Evolutionary conservation across 2,329 filamentous ascomycete species (phyloP), one percentile per base, ranked within the genome.

Genomic region (Paraphaeosphaeria minitans): DNA sequence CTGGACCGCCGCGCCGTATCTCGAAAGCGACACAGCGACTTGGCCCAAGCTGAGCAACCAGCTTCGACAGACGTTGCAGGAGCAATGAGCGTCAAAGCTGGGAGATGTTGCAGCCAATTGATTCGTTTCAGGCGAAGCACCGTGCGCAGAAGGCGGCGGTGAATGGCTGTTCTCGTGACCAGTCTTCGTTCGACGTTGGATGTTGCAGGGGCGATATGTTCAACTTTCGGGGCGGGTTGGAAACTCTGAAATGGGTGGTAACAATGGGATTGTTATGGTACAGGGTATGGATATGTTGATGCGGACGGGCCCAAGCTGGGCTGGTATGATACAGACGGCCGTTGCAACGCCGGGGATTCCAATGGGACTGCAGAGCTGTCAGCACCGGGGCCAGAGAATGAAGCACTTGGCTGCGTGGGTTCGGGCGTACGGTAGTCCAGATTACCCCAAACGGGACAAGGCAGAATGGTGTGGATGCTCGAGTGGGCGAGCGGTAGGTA

Each of bases 161-260:
- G 73, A 75, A 75, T 66, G 59, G 66, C 54, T 63, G 62, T 65
- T 69, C 72, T 65, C 67, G 70, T 75, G 73, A 76, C 64, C 60
- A 56, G 65, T 53, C 45, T 57, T 59, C 10, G 63, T 65, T 66
- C 65, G 62, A 55, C 56, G 58, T 62, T 63, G 54, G 62, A 53
- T 50, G 51, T 22, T 59, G 54, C 39, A 3, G 24, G 24, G 24
- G 24, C 6, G 24, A 27, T 27, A 27, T 57, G 49, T 53, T 37
- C 46, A 47, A 55, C 56, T 22, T 14, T 31, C 31, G 12, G 19
- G n/a, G 63, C 69, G 70, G 66, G 61, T 70, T 68, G 70, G 65
- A 71, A 67, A 70, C 71, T 65, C 65, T 70, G 58, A 46, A 70
- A 67, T 71, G 69, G 65, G 66, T 60, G 62, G 66, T 66, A 62